Evolutionary conservation across 2,329 filamentous ascomycete species (phyloP), one percentile per base, ranked within the genome.

Genomic region (Anisogramma anomala): DNA sequence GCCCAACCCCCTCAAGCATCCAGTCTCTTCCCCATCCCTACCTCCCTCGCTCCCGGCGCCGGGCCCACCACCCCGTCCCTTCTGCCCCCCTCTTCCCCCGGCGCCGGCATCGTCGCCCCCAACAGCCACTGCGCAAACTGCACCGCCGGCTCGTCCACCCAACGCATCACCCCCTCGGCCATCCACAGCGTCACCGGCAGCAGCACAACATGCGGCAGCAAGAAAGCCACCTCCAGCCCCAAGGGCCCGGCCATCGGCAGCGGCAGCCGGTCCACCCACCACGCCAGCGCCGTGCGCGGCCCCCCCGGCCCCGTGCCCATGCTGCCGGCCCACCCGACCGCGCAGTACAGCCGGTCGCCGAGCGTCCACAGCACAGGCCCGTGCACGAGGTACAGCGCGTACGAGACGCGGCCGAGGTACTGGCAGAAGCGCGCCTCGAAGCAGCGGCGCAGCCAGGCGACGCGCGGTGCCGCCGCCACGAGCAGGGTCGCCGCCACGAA

Each of bases 261-360:
- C 3, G 69, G 67, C 19, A 81, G 62, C 18, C 61, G 61, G 52
- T 79, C 65, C 17, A 71, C 63, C 75, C 78, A 82, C 3, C 63
- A 56, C 0, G 69, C 66, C 22, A 80, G 66, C 26, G 66, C 59
- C n/a, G 66, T 53, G 20, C 63, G 53, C n/a, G n/a, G n/a, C n/a
- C 47, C 78, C 68, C 11, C 62, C 58, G 1, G 66, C 58, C 34
- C 68, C 66, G 6, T 63, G n/a, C n/a, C n/a, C n/a, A n/a, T 58
- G 2, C 65, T 58, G 33, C 68, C 66, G 3, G 58, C 52, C 62
- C 71, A 78, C 8, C 80, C 79, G 0, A 67, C 66, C 6, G 74
- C 73, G 4, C 71, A 66, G 55, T 83, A 83, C 1, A 84, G 18
- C 28, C 79, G 63, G 53, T 84, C 76, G 3, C 76, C 78, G 1